Evolutionary conservation across 805 yeast species (phyloP).

Genomic region (baker's yeast (Saccharomyces cerevisiae)): DNA sequence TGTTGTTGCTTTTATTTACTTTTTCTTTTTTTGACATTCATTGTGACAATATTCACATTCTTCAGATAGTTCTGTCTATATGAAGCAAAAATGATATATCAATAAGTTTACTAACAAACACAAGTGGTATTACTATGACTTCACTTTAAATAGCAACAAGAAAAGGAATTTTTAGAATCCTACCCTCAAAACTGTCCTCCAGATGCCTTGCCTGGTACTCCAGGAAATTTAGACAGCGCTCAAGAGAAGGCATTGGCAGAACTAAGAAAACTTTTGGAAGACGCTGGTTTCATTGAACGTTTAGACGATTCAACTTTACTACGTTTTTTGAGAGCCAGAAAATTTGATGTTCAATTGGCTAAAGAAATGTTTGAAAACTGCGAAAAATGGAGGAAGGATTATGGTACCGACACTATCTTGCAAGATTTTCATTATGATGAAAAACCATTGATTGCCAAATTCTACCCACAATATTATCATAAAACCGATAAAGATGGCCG

Average conservation of each 20-base stretch:
- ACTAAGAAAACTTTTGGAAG: slow-evolving; percentile 49
- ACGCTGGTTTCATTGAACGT: slow-evolving; percentile 64
- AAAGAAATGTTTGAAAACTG: slow-evolving; percentile 76
- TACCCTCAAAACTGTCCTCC: slow-evolving; percentile 65
- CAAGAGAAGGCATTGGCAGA: slow-evolving; percentile 55
- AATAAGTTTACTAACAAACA: slow-evolving; percentile 5
- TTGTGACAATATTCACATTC: neutral
- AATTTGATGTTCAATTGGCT: slow-evolving; percentile 77
- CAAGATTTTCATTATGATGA: slow-evolving; percentile 87
- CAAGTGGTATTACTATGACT: neutral
- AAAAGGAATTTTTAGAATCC: slow-evolving; percentile 37
- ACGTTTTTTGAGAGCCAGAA: slow-evolving; percentile 90
- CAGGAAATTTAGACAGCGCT: slow-evolving; percentile 66
- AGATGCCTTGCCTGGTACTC: slow-evolving; percentile 62
- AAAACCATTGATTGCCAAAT: slow-evolving; percentile 79
- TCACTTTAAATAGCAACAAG: slow-evolving; percentile 10
- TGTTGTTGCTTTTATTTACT: slow-evolving; percentile 1
- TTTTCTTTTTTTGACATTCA: neutral
- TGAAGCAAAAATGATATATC: neutral
- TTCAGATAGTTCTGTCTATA: neutral
- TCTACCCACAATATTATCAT: slow-evolving; percentile 95
- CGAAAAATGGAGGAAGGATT: slow-evolving; percentile 86
- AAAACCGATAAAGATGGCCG: slow-evolving; percentile 95
- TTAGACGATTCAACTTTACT: slow-evolving; percentile 78
- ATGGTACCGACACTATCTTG: slow-evolving; percentile 79